phyloP scores from a whole-genome alignment of 2,329 filamentous ascomycete genomes.

The Aspergillus novofumigatus region DNA sequence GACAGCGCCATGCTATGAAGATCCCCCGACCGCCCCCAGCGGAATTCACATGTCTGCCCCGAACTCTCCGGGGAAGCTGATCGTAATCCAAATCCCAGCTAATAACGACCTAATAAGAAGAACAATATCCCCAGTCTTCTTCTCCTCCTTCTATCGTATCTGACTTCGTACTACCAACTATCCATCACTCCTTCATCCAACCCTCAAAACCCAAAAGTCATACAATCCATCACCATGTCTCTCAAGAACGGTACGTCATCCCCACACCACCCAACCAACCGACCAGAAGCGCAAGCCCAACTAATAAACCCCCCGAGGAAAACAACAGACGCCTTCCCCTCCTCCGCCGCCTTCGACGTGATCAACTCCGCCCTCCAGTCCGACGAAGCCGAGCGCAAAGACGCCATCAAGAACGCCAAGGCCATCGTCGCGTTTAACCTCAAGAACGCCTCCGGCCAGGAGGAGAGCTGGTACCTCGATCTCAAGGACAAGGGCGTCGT shows the following conservation, averaged over 20 bases:
- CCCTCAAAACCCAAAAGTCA: neutral
- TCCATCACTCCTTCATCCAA: neutral
- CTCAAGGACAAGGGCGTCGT: conserved; percentile 86
- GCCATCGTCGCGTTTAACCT: conserved; percentile 87
- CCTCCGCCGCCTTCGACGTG: conserved; percentile 84
- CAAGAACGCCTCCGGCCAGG: conserved; percentile 79
- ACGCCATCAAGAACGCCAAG: conserved; percentile 82
- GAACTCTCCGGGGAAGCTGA: conserved; percentile 21
- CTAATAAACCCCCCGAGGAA: conserved; percentile 1
- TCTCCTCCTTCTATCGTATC: neutral
- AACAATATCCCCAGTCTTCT: conserved; percentile 6
- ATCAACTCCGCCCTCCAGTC: conserved; percentile 70
- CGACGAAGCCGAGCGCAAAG: conserved; percentile 70
- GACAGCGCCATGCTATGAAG: neutral
- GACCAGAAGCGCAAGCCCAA: neutral
- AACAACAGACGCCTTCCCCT: conserved; percentile 72
- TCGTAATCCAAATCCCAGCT: conserved; percentile 14
- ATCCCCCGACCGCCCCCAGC: conserved; percentile 8
- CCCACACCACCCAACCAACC: neutral
- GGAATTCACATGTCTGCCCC: conserved; percentile 17
- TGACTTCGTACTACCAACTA: neutral
- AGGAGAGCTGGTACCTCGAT: conserved; percentile 89
- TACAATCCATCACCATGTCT: conserved; percentile 54
- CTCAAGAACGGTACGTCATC: conserved; percentile 63
- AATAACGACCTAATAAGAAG: neutral